Percentiles rank a stretch among this genome's conserved stretches.
These are phyloP conservation scores for Fusarium clavum DNA, from an alignment of 2,329 filamentous ascomycete species.

Conservation along the genomic window DNA sequence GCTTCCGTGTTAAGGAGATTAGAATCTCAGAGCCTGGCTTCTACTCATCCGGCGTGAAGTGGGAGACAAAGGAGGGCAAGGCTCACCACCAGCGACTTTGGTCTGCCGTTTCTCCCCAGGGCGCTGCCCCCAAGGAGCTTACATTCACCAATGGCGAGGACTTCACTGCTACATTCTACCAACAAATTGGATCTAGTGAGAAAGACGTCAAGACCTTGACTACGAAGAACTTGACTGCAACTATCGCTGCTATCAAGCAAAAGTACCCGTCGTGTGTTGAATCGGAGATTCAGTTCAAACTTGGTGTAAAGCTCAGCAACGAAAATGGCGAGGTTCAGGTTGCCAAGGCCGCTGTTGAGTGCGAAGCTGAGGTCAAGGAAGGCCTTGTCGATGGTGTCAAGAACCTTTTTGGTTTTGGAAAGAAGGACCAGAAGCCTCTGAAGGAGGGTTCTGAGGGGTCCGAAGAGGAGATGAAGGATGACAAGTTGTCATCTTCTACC, in stretches of 20 bases:
- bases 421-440: slow-evolving; percentile 81
- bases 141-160: slow-evolving; percentile 86
- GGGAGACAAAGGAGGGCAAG: slow-evolving; percentile 75
- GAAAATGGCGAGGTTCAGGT: slow-evolving; percentile 86
- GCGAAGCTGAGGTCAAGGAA: slow-evolving; percentile 84
- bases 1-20: slow-evolving; percentile 98
- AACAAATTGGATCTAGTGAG: slow-evolving; percentile 72
- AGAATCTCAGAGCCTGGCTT: slow-evolving; percentile 79
- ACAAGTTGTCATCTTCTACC: slow-evolving; percentile 45
- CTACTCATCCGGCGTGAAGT: slow-evolving; percentile 82
- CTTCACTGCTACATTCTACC: slow-evolving; percentile 82
- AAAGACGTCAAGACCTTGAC: slow-evolving; percentile 73
- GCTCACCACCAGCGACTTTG: slow-evolving; percentile 85
- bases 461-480: slow-evolving; percentile 58
- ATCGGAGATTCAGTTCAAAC: slow-evolving; percentile 82
- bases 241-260: slow-evolving; percentile 80
- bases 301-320: slow-evolving; percentile 77
- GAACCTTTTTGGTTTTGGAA: slow-evolving; percentile 93
- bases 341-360: slow-evolving; percentile 80
- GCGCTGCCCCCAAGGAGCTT: slow-evolving; percentile 82
- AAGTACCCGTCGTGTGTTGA: slow-evolving; percentile 79
- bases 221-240: slow-evolving; percentile 87
- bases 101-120: slow-evolving; percentile 79
- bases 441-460: slow-evolving; percentile 55
- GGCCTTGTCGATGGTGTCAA: slow-evolving; percentile 94